These are phyloP conservation scores for Arabis alpina DNA, from an alignment of 345 rosid genomes.

Conservation along the genomic window DNA sequence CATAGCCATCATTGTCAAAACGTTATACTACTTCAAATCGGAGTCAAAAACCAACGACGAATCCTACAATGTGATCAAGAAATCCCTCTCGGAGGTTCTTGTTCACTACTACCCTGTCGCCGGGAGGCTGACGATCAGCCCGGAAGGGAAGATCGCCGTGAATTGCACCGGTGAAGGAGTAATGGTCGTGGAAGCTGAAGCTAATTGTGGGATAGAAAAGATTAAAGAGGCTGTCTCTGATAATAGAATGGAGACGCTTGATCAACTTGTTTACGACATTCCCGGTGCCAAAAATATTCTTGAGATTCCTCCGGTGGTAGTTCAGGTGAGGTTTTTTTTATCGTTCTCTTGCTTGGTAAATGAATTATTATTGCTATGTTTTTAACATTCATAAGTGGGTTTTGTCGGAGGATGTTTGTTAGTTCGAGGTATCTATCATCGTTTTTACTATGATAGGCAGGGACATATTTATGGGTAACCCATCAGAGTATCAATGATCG, in stretches of 20 bases:
- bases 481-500: neutral
- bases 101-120: conserved; percentile 73
- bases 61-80: conserved; percentile 58
- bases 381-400: neutral
- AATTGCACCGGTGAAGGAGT: conserved; percentile 81
- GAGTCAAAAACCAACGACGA: conserved; percentile 62
- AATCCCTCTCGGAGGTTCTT: conserved; percentile 65
- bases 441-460: conserved; percentile 1
- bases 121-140: conserved; percentile 65
- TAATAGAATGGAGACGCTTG: conserved; percentile 63
- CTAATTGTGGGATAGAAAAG: conserved; percentile 50
- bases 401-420: conserved; percentile 17
- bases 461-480: no score
- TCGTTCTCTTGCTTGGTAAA: neutral
- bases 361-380: neutral
- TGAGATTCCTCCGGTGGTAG: conserved; percentile 70
- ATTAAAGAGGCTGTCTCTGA: conserved; percentile 62
- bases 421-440: conserved; percentile 1
- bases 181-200: conserved; percentile 75
- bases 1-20: conserved; percentile 67
- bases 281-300: conserved; percentile 70
- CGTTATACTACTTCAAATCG: conserved; percentile 72
- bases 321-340: conserved; percentile 55
- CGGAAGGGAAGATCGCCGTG: conserved; percentile 72
- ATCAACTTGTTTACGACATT: conserved; percentile 70